These are phyloP conservation scores for Apiospora hydei DNA, from an alignment of 2,329 filamentous ascomycete genomes.

Conservation along the genomic window DNA sequence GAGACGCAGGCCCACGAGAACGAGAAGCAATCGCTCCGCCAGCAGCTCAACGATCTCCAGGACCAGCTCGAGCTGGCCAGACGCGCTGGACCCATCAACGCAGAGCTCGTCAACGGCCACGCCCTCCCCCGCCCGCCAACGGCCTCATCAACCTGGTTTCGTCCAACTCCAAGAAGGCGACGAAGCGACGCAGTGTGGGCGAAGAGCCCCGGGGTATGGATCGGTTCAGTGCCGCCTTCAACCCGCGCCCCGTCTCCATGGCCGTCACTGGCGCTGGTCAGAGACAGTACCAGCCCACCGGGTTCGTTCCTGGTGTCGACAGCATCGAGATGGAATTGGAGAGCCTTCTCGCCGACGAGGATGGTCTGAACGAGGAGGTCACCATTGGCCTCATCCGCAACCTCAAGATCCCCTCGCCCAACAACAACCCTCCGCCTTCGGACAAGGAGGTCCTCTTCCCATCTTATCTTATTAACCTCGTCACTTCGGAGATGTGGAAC, in stretches of 20 bases:
- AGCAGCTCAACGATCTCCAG: constrained; percentile 88
- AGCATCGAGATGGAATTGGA: constrained; percentile 96
- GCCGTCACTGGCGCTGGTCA: constrained; percentile 74
- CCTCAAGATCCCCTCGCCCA: constrained; percentile 92
- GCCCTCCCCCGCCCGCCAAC: constrained; percentile 63
- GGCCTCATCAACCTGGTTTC: constrained; percentile 96
- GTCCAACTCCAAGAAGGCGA: constrained; percentile 76
- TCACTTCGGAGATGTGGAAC: constrained; percentile 99
- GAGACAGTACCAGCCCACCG: constrained; percentile 75
- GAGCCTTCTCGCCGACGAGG: constrained; percentile 91
- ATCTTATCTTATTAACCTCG: constrained; percentile 97
- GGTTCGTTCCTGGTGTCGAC: constrained; percentile 82
- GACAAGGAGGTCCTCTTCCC: constrained; percentile 99
- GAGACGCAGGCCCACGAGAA: constrained; percentile 79
- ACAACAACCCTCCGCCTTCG: constrained; percentile 85
- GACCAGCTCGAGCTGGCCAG: constrained; percentile 91
- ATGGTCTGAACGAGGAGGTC: constrained; percentile 95
- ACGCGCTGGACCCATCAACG: constrained; percentile 76
- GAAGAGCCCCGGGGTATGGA: constrained; percentile 85
- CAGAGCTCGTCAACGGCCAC: constrained; percentile 72
- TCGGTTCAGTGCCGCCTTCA: constrained; percentile 91
- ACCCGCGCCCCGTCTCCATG: constrained; percentile 96
- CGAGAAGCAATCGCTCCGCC: constrained; percentile 84
- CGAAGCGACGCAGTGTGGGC: constrained; percentile 91
- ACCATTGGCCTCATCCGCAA: constrained; percentile 96